Percentiles rank a stretch among this genome's conserved stretches.
Evolutionary conservation across 2,329 filamentous ascomycete genomes (phyloP).

Genomic region (Cytospora leucostoma): DNA sequence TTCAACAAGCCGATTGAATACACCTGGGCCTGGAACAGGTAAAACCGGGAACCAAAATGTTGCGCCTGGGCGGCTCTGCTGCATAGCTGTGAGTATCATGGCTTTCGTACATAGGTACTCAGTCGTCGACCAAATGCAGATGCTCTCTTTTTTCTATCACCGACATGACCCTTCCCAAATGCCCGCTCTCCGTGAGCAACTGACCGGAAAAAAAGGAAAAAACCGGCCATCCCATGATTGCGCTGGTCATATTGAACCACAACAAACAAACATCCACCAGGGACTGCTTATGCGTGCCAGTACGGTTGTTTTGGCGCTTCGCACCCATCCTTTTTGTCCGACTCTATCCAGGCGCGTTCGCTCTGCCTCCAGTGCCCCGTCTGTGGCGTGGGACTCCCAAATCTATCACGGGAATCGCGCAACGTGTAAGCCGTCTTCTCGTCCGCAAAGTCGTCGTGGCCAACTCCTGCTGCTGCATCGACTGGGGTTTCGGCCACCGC

Average conservation of each 20-base stretch:
- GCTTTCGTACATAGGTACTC: too few relatives aligned
- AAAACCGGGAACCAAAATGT: too few relatives aligned
- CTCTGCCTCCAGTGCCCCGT: slow-evolving; percentile 38
- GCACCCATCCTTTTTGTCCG: slow-evolving; percentile 29
- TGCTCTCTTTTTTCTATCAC: too few relatives aligned
- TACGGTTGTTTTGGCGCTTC: background rate
- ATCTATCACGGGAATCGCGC: slow-evolving; percentile 15
- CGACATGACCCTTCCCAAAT: too few relatives aligned
- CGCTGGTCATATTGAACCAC: background rate
- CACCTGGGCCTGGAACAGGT: too few relatives aligned
- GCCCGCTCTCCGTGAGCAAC: too few relatives aligned
- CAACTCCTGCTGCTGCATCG: background rate
- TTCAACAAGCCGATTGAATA: too few relatives aligned
- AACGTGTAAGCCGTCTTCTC: slow-evolving; percentile 10
- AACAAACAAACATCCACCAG: background rate
- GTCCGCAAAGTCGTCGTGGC: background rate
- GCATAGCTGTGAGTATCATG: too few relatives aligned
- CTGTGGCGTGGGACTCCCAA: slow-evolving; percentile 26
- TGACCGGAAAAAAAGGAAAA: background rate
- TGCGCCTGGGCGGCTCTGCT: too few relatives aligned
- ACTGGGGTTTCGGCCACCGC: slow-evolving; percentile 20
- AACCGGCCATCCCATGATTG: background rate
- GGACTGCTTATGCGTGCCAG: background rate
- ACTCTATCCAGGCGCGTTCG: slow-evolving; percentile 41
- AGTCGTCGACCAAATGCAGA: too few relatives aligned